Evolutionary conservation across 139 green algal species (phyloP).

Genomic region (Pleodorina starrii): DNA sequence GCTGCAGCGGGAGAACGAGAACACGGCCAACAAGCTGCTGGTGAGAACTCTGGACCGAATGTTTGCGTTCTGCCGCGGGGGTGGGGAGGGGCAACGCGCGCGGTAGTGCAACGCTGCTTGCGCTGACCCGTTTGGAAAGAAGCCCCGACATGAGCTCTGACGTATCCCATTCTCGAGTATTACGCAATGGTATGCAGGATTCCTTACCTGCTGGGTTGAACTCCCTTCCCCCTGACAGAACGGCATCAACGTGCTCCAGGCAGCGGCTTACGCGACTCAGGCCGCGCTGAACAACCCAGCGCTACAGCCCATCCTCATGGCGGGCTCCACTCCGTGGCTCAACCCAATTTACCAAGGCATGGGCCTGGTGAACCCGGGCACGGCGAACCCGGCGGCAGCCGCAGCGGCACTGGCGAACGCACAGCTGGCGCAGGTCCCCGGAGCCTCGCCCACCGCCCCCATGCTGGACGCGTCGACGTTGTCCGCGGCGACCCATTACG

Average conservation of each 20-base stretch:
- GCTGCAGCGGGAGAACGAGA: constrained; percentile 71
- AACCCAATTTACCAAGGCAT: constrained; percentile 48
- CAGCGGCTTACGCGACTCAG: constrained; percentile 60
- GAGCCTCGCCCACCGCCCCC: not conserved
- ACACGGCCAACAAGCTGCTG: constrained; percentile 57
- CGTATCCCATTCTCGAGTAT: too few relatives aligned
- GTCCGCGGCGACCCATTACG: constrained; percentile 5
- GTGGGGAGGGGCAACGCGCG: too few relatives aligned
- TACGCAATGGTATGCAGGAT: too few relatives aligned
- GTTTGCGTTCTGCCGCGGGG: too few relatives aligned
- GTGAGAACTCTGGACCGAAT: too few relatives aligned
- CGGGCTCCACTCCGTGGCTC: constrained; percentile 43
- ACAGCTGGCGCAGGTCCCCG: constrained; percentile 46
- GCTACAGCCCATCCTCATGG: constrained; percentile 56
- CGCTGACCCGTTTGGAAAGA: too few relatives aligned
- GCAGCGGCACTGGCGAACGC: constrained; percentile 37
- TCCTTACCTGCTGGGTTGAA: not conserved
- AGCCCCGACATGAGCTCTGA: too few relatives aligned
- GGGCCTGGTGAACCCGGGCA: constrained; percentile 33
- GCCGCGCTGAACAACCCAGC: constrained; percentile 59
- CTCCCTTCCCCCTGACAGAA: not conserved
- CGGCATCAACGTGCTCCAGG: constrained; percentile 65
- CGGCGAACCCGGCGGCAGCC: constrained; percentile 14
- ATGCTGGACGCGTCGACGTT: constrained; percentile 38
- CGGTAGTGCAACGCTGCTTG: too few relatives aligned